These are phyloP conservation scores for Loxodes magnus DNA, from an alignment of 73 alveolate genomes.

Conservation along the genomic window DNA sequence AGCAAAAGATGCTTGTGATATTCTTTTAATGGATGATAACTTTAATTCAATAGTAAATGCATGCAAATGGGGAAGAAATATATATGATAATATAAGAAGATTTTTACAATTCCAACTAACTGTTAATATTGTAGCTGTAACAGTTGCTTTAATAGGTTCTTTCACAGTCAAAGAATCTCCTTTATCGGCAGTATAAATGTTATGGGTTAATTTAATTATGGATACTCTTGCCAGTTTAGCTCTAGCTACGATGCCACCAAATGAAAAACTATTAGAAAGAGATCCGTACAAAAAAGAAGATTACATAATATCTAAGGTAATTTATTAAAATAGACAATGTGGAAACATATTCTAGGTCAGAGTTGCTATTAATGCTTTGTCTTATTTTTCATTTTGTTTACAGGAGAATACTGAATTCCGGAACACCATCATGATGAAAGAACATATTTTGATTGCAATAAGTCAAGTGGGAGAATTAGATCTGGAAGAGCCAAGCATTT, in stretches of 20 bases:
- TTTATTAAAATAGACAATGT: conserved; percentile 48
- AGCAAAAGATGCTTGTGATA: conserved; percentile 92
- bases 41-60: conserved; percentile 87
- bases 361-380: conserved; percentile 49
- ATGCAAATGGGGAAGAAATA: conserved; percentile 76
- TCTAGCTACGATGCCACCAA: conserved; percentile 91
- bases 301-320: conserved; percentile 32
- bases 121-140: conserved; percentile 80
- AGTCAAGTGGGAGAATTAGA: not conserved
- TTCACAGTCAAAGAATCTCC: conserved; percentile 75
- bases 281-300: conserved; percentile 65
- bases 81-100: conserved; percentile 73
- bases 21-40: conserved; percentile 90
- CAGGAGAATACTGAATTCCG: conserved; percentile 62
- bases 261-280: conserved; percentile 54
- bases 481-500: conserved; percentile 5
- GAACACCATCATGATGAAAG: conserved; percentile 48
- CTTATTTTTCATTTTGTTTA: conserved; percentile 34
- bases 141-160: conserved; percentile 66
- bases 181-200: conserved; percentile 68
- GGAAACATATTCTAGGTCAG: conserved; percentile 66
- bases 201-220: conserved; percentile 81
- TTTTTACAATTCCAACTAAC: conserved; percentile 85
- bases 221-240: conserved; percentile 84
- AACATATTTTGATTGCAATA: not conserved